Percentiles rank a stretch among this genome's conserved stretches.
Conservation (phyloP, 345 rosid species). For the Rhodomyrtus tomentosa region DNA sequence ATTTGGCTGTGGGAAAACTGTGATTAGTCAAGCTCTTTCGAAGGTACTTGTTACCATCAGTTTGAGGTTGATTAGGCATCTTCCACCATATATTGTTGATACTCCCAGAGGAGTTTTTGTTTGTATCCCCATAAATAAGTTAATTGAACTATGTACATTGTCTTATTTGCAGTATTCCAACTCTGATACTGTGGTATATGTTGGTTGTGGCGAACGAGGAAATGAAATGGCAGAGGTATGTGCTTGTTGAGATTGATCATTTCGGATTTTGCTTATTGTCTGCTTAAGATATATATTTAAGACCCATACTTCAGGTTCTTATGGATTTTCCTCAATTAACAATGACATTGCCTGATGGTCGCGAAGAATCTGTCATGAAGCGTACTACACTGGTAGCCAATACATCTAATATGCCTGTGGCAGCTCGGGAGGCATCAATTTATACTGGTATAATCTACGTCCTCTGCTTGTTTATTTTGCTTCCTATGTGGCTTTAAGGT, state of each 20-base stretch:
- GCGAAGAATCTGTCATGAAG: slow-evolving; percentile 99
- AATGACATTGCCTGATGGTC: slow-evolving; percentile 99
- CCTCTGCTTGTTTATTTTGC: background rate
- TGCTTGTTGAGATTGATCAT: slow-evolving; percentile 1
- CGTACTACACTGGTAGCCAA: slow-evolving; percentile 98
- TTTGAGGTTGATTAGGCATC: background rate
- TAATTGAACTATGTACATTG: background rate
- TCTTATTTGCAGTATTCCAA: slow-evolving; percentile 61
- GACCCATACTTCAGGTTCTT: slow-evolving; percentile 52
- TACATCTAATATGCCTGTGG: slow-evolving; percentile 99
- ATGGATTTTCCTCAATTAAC: slow-evolving; percentile 99
- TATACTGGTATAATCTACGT: slow-evolving; percentile 61
- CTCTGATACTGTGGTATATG: slow-evolving; percentile 95
- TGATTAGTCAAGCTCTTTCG: slow-evolving; percentile 99
- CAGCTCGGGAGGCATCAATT: slow-evolving; percentile 99
- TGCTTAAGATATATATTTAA: background rate
- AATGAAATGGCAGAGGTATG: slow-evolving; percentile 99
- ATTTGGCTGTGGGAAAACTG: slow-evolving; percentile 99
- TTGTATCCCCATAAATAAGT: background rate
- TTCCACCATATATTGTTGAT: background rate
- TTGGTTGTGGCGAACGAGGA: slow-evolving; percentile 99
- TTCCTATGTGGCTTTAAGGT: background rate
- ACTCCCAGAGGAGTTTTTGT: background rate
- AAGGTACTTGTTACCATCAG: slow-evolving; percentile 37
- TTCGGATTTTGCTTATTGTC: background rate